Percentiles rank a stretch among this genome's conserved stretches.
Conservation (phyloP, 257 asterid genomes). For the Parsonsia alboflavescens region DNA sequence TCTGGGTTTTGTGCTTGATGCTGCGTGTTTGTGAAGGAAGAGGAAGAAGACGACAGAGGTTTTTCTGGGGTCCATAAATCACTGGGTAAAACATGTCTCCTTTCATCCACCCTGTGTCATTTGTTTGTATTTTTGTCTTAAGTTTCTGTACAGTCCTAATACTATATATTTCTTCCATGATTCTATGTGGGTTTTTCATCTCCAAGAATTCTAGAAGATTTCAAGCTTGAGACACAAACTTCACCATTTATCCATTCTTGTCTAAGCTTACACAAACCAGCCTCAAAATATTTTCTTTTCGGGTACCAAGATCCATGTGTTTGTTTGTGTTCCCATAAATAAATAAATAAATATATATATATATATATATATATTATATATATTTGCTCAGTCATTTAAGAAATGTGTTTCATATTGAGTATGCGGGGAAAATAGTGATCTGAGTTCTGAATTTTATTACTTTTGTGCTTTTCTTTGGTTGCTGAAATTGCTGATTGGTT, state of each 20-base stretch:
- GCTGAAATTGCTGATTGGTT: slow-evolving; percentile 5
- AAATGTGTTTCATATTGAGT: not conserved
- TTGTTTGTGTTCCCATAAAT: slow-evolving; percentile 17
- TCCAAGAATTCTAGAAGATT: slow-evolving; percentile 38
- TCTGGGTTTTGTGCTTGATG: slow-evolving; percentile 69
- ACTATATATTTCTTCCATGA: not conserved
- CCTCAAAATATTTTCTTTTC: not conserved
- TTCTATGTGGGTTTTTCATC: slow-evolving; percentile 17
- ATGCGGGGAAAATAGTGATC: slow-evolving; percentile 5
- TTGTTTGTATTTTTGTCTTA: slow-evolving; percentile 14
- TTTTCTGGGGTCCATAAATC: slow-evolving; percentile 12
- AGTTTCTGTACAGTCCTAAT: not conserved
- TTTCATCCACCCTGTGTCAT: slow-evolving; percentile 21
- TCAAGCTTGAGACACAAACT: slow-evolving; percentile 49
- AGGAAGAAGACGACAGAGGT: slow-evolving; percentile 33
- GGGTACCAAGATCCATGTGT: not conserved
- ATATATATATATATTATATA: not conserved
- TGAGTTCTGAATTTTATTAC: slow-evolving; percentile 10
- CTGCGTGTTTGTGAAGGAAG: slow-evolving; percentile 51
- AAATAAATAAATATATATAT: too few relatives aligned
- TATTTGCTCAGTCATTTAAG: not conserved
- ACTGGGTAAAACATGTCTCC: slow-evolving; percentile 29
- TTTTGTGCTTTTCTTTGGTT: slow-evolving; percentile 12
- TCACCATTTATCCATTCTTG: slow-evolving; percentile 10
- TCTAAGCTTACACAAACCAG: not conserved